Evolutionary conservation across 1,284 basidiomycete species (phyloP).

Genomic region (Moesziomyces globuligerus): DNA sequence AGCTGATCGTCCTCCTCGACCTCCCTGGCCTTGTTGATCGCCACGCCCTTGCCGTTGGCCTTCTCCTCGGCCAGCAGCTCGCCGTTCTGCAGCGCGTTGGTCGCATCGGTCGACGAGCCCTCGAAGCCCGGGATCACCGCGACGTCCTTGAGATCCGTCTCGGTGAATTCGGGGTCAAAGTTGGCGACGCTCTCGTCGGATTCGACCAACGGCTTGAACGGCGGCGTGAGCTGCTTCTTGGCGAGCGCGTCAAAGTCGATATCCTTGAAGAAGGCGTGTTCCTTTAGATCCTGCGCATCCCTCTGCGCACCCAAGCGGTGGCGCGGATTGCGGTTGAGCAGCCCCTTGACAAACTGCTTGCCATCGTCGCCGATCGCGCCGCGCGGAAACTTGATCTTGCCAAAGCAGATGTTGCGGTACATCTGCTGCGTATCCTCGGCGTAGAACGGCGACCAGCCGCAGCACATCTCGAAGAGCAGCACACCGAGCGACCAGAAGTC

Average conservation of each 20-base stretch:
- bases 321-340: slow-evolving; percentile 96
- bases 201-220: slow-evolving; percentile 97
- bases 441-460: slow-evolving; percentile 99
- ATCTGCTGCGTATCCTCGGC: slow-evolving; percentile 99
- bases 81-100: slow-evolving; percentile 23
- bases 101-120: slow-evolving; percentile 37
- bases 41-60: slow-evolving; percentile 33
- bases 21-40: slow-evolving; percentile 37
- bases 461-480: slow-evolving; percentile 81
- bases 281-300: slow-evolving; percentile 93
- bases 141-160: slow-evolving; percentile 74
- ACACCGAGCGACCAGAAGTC: slow-evolving; percentile 95
- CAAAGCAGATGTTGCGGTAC: slow-evolving; percentile 98
- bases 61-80: slow-evolving; percentile 28
- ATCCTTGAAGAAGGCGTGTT: slow-evolving; percentile 90
- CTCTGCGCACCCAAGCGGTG: slow-evolving; percentile 90
- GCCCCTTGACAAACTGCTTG: slow-evolving; percentile 98
- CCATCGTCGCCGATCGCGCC: slow-evolving; percentile 97
- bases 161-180: slow-evolving; percentile 98
- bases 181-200: slow-evolving; percentile 97
- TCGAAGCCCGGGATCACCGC: slow-evolving; percentile 61
- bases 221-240: slow-evolving; percentile 90
- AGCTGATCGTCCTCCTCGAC: slow-evolving; percentile 43
- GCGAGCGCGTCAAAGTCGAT: slow-evolving; percentile 75
- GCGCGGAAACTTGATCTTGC: slow-evolving; percentile 98